Conservation (phyloP, 1,139 yeast species). For the Magnusiomyces suaveolens region DNA sequence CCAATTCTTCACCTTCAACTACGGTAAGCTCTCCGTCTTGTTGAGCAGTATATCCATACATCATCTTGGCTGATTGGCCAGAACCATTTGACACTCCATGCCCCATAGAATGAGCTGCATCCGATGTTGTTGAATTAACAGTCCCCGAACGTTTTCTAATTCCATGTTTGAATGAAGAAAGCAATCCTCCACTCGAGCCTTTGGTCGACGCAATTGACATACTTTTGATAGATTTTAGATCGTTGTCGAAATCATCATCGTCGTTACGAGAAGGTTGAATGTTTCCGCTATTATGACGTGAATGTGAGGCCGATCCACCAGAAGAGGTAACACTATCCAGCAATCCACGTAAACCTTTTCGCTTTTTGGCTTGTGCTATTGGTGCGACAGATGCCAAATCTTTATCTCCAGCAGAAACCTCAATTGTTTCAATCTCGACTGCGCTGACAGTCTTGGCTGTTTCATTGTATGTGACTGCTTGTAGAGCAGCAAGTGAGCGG, state of each 20-base stretch:
- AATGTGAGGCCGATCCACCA: slow-evolving; percentile 16
- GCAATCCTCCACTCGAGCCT: slow-evolving; percentile 11
- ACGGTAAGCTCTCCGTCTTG: slow-evolving; percentile 71
- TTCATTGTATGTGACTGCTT: slow-evolving; percentile 64
- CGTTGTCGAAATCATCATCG: slow-evolving; percentile 2
- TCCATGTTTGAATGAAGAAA: slow-evolving; percentile 9
- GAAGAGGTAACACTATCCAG: slow-evolving; percentile 15
- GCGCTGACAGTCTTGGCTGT: slow-evolving; percentile 62
- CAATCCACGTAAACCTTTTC: slow-evolving; percentile 24
- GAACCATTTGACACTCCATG: not conserved
- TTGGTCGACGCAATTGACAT: not conserved
- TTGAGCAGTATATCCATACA: slow-evolving; percentile 58
- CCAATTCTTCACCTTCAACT: slow-evolving; percentile 50
- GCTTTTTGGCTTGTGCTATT: slow-evolving; percentile 26
- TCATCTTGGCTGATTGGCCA: slow-evolving; percentile 40
- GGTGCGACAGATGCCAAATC: slow-evolving; percentile 31
- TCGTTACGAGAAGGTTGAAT: slow-evolving; percentile 6
- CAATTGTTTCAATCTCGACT: slow-evolving; percentile 85
- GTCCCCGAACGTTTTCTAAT: slow-evolving; percentile 6
- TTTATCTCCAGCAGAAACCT: slow-evolving; percentile 68
- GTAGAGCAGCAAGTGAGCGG: slow-evolving; percentile 46
- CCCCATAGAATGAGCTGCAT: not conserved
- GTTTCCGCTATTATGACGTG: slow-evolving; percentile 10
- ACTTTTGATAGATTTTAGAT: not conserved
- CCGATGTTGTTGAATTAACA: not conserved